These are phyloP conservation scores for Bimuria novae-zelandiae DNA, from an alignment of 2,329 filamentous ascomycete species.

Conservation along the genomic window DNA sequence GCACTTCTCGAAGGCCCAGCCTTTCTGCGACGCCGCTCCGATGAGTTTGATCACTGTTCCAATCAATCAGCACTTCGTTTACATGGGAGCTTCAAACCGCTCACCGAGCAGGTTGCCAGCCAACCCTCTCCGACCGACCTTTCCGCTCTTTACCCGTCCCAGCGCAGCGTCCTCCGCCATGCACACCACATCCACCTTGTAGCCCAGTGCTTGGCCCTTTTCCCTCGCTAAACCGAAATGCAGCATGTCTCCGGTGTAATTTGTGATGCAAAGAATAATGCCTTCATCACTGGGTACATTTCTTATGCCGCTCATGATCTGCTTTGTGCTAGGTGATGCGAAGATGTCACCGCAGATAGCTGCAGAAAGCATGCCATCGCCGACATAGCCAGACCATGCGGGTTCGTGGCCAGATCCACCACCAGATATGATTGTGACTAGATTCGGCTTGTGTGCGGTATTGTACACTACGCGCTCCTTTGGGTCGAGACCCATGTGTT, in stretches of 20 bases:
- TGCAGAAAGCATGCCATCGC: slow-evolving; percentile 54
- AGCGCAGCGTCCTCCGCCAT: slow-evolving; percentile 57
- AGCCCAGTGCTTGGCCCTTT: slow-evolving; percentile 51
- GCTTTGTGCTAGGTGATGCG: slow-evolving; percentile 54
- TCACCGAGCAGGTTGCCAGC: slow-evolving; percentile 55
- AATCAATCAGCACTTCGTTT: slow-evolving; percentile 13
- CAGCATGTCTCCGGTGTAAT: slow-evolving; percentile 56
- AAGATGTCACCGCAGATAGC: slow-evolving; percentile 56
- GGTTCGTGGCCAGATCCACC: slow-evolving; percentile 56
- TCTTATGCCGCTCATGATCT: slow-evolving; percentile 55
- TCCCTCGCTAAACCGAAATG: slow-evolving; percentile 56
- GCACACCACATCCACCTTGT: slow-evolving; percentile 53
- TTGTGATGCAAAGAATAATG: slow-evolving; percentile 55
- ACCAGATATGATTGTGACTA: slow-evolving; percentile 54
- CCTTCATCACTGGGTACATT: slow-evolving; percentile 53
- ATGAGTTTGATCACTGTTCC: slow-evolving; percentile 52
- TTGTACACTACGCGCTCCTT: slow-evolving; percentile 56
- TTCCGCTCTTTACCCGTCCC: slow-evolving; percentile 54
- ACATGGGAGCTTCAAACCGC: neutral
- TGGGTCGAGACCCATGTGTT: slow-evolving; percentile 50
- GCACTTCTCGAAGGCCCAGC: slow-evolving; percentile 52
- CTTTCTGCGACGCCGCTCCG: slow-evolving; percentile 52
- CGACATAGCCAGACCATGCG: slow-evolving; percentile 55
- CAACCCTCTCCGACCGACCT: slow-evolving; percentile 55
- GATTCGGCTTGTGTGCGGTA: slow-evolving; percentile 48